These are phyloP conservation scores for Dendrobium huoshanense DNA, from an alignment of 106 monocot genomes.

Conservation along the genomic window DNA sequence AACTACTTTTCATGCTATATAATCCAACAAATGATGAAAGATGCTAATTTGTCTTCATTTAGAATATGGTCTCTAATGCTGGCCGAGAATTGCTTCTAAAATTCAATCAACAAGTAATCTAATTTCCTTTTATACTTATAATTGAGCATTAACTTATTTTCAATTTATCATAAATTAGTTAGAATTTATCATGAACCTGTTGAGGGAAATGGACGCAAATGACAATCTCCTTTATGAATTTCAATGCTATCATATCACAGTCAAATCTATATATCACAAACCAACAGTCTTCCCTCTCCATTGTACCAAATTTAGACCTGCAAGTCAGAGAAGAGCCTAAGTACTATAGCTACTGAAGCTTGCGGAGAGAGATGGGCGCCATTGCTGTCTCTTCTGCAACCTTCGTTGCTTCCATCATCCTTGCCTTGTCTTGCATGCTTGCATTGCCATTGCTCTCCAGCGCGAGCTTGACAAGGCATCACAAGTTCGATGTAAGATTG, in stretches of 20 bases:
- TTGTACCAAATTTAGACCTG: neutral
- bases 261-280: constrained; percentile 8
- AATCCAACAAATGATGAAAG: too few species aligned
- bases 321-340: neutral
- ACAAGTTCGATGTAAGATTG: constrained; percentile 31
- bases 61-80: too few species aligned
- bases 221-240: too few species aligned
- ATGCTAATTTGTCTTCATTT: too few species aligned
- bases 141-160: too few species aligned
- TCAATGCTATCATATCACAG: constrained; percentile 6
- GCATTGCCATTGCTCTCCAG: neutral
- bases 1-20: too few species aligned
- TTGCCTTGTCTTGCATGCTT: neutral
- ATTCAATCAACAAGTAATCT: too few species aligned
- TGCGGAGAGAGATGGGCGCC: neutral
- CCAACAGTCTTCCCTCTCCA: neutral
- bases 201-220: neutral
- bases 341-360: neutral
- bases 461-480: constrained; percentile 28
- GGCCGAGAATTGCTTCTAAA: too few species aligned
- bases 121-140: too few species aligned
- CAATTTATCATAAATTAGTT: too few species aligned
- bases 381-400: neutral
- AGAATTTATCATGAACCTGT: too few species aligned
- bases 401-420: neutral